Conservation (phyloP, 352 stramenopile species). For the Globisporangium takayamanum region DNA sequence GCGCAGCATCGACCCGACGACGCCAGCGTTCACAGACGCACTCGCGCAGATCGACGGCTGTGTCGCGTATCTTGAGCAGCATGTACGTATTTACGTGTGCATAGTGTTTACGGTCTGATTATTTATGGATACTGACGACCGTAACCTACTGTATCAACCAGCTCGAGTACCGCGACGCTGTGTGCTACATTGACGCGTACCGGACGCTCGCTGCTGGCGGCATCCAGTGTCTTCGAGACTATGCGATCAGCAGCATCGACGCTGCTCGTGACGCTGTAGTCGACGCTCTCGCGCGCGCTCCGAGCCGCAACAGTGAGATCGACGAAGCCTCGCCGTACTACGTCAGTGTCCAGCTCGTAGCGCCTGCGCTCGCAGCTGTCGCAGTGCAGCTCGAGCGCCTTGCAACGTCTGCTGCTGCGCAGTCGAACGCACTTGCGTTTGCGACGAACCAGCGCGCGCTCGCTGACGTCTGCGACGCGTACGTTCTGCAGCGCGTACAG, state of each 20-base stretch:
- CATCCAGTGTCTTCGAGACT: slow-evolving; percentile 66
- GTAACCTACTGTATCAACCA: slow-evolving; percentile 12
- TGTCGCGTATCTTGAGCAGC: slow-evolving; percentile 53
- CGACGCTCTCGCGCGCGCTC: slow-evolving; percentile 38
- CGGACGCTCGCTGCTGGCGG: slow-evolving; percentile 48
- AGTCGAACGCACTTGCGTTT: slow-evolving; percentile 24
- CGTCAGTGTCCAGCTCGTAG: slow-evolving; percentile 69
- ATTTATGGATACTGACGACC: background rate
- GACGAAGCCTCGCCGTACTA: slow-evolving; percentile 75
- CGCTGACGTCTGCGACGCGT: slow-evolving; percentile 47
- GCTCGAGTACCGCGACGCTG: slow-evolving; percentile 61
- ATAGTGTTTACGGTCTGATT: background rate
- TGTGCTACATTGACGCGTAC: slow-evolving; percentile 73
- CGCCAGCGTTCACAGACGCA: slow-evolving; percentile 42
- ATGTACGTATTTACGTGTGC: slow-evolving; percentile 33
- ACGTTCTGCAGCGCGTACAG: slow-evolving; percentile 48
- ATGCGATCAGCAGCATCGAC: slow-evolving; percentile 58
- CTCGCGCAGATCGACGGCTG: slow-evolving; percentile 66
- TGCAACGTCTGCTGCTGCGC: slow-evolving; percentile 6
- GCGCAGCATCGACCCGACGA: slow-evolving; percentile 66
- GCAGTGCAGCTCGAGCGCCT: slow-evolving; percentile 59
- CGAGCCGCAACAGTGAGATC: slow-evolving; percentile 17
- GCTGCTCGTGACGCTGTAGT: slow-evolving; percentile 60
- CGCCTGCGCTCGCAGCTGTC: slow-evolving; percentile 48
- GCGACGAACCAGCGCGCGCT: slow-evolving; percentile 39